These are phyloP conservation scores for Xylariaceae sp. DNA, from an alignment of 2,329 filamentous ascomycete species.

Conservation along the genomic window DNA sequence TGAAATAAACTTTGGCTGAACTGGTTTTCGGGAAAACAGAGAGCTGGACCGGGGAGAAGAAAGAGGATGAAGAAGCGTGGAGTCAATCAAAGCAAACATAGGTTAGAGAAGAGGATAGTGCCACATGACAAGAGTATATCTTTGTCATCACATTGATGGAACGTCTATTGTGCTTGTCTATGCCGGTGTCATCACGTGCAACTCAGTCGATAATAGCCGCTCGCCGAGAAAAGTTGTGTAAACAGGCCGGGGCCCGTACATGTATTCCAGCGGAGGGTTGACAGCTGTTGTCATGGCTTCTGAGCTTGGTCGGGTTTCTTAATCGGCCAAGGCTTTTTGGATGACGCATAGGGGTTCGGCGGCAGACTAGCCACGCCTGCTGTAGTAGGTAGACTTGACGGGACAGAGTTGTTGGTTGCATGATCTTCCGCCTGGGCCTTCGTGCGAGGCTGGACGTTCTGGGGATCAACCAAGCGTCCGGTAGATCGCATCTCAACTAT, in stretches of 20 bases:
- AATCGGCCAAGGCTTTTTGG: constrained; percentile 14
- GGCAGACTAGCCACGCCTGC: constrained; percentile 30
- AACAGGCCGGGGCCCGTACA: constrained; percentile 2
- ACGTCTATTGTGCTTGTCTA: not conserved
- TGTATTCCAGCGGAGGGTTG: constrained; percentile 34
- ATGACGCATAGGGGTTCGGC: constrained; percentile 35
- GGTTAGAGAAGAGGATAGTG: constrained; percentile 1
- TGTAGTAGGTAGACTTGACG: constrained; percentile 29
- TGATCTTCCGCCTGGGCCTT: constrained; percentile 33
- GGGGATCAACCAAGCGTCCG: constrained; percentile 45
- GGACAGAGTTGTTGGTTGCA: constrained; percentile 11
- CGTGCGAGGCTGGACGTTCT: constrained; percentile 28
- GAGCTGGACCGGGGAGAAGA: not conserved
- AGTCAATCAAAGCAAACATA: constrained; percentile 1
- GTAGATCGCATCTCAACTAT: constrained; percentile 62
- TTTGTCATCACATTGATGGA: constrained; percentile 29
- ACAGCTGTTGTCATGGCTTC: constrained; percentile 38
- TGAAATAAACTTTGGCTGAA: not conserved
- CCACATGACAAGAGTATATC: constrained; percentile 12
- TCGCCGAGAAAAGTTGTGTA: constrained; percentile 29
- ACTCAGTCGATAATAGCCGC: constrained; percentile 2
- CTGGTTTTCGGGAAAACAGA: not conserved
- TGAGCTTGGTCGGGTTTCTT: constrained; percentile 20
- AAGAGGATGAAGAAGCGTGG: not conserved
- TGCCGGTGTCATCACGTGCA: not conserved